phyloP scores from a whole-genome alignment of 345 rosid species.

The Nasturtium officinale region DNA sequence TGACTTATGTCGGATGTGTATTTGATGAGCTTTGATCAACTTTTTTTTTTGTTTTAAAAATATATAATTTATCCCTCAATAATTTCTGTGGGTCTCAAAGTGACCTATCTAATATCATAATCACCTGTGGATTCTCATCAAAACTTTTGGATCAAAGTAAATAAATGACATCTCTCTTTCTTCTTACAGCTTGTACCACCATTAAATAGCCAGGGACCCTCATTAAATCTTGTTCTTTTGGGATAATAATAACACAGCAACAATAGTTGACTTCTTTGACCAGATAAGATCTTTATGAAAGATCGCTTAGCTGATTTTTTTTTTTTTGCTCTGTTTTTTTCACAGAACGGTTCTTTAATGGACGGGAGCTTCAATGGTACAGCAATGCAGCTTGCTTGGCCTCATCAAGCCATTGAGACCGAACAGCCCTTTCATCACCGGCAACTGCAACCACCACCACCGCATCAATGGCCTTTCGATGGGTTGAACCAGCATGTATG shows the following conservation, averaged over 20 bases:
- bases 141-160: slow-evolving; percentile 32
- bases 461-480: slow-evolving; percentile 69
- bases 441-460: slow-evolving; percentile 71
- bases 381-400: slow-evolving; percentile 67
- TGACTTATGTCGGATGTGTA: slow-evolving; percentile 41
- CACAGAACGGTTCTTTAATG: slow-evolving; percentile 64
- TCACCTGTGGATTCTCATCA: slow-evolving; percentile 31
- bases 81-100: slow-evolving; percentile 39
- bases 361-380: slow-evolving; percentile 65
- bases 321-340: neutral
- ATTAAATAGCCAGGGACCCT: slow-evolving; percentile 41
- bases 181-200: slow-evolving; percentile 42
- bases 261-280: slow-evolving; percentile 39
- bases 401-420: slow-evolving; percentile 56
- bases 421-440: slow-evolving; percentile 47
- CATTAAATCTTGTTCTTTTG: slow-evolving; percentile 36
- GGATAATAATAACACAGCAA: slow-evolving; percentile 38
- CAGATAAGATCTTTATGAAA: slow-evolving; percentile 33
- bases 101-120: slow-evolving; percentile 26
- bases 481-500: slow-evolving; percentile 64
- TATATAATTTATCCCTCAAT: slow-evolving; percentile 7
- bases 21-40: slow-evolving; percentile 31
- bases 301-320: slow-evolving; percentile 22
- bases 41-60: neutral
- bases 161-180: slow-evolving; percentile 31